Evolutionary conservation across 495 filamentous ascomycete genomes (phyloP), one percentile per base, ranked within the genome.

Genomic region (Bryoglossum gracile): DNA sequence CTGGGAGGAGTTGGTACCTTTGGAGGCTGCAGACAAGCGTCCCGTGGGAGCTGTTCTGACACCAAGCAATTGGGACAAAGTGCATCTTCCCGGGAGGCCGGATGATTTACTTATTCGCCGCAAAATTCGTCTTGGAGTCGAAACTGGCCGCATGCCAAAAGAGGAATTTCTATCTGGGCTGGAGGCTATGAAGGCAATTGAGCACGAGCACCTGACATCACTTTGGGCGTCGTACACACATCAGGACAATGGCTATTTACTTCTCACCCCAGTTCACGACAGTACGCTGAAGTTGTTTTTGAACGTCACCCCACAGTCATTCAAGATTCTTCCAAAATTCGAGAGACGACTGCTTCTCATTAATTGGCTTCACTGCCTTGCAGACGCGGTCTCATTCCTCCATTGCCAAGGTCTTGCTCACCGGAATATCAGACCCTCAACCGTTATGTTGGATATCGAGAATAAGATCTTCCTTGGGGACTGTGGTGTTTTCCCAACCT

Each of bases 321-420:
- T 89, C 67, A 89, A 90, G 59, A 74, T 74, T 2, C 67, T 94
- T 2, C 60, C 80, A 2, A 94, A 94, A 60, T 70, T 78, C 46
- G 74, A 78, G n/a, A 79, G 86, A 22, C 77, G 84, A 23, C 65
- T 72, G 24, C 70, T 83, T 2, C 63, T 95, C 13, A 71, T 94
- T 57, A 81, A 84, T 54, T 95, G 91, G 90, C 79, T 91, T 33
- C 87, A 89, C 63, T 95, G 91, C 60, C 74, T 97, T 1, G 73
- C 78, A 0, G 84, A 89, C 53, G 86, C 83, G 8, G 60, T 95
- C 18, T 80, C 82, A 36, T 87, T 79, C 62, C 72, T 95, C 2
- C 89, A 95, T 65, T 74, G 74, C 23, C 75, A 75, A 48, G 84
- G 83, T 11, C 74, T 86, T 33, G 70, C 76, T 1, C 91, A 97